Percentiles rank a stretch among this genome's conserved stretches.
These are phyloP conservation scores for Euphorbia celastroides DNA, from an alignment of 441 rosid genomes.

Conservation along the genomic window DNA sequence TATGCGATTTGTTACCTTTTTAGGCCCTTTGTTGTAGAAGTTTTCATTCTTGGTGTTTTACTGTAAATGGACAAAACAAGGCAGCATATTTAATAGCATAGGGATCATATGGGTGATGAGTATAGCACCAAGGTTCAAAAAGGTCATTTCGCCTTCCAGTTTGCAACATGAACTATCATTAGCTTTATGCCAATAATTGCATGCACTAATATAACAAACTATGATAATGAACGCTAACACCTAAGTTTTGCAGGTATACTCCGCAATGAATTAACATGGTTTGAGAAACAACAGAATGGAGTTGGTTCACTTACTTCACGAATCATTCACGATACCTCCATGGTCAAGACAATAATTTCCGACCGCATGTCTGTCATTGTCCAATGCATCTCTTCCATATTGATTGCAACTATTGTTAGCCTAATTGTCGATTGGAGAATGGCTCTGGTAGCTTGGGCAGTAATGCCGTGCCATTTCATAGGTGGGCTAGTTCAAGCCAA, in stretches of 20 bases:
- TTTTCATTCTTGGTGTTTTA: too few relatives aligned
- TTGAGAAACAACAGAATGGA: conserved; percentile 52
- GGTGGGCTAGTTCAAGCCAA: conserved; percentile 71
- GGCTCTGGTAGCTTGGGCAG: conserved; percentile 79
- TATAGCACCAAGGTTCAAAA: too few relatives aligned
- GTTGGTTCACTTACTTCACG: conserved; percentile 46
- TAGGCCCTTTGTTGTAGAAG: too few relatives aligned
- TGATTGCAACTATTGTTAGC: conserved; percentile 61
- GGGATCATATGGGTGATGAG: too few relatives aligned
- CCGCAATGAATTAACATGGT: conserved; percentile 57
- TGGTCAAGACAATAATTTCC: conserved; percentile 57
- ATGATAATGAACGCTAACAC: conserved; percentile 7
- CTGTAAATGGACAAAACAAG: too few relatives aligned
- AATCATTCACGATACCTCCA: conserved; percentile 51
- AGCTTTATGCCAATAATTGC: neutral
- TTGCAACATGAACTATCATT: neutral
- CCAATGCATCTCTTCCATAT: conserved; percentile 59
- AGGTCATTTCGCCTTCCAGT: too few relatives aligned
- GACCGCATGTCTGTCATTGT: conserved; percentile 69
- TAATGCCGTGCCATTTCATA: conserved; percentile 82
- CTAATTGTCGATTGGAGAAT: conserved; percentile 51
- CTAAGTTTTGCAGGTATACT: conserved; percentile 36
- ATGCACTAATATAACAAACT: neutral
- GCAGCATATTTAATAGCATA: too few relatives aligned
- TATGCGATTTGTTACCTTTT: too few relatives aligned